Conservation (phyloP, 164 flowering plant species). For the Vitis rupestris region DNA sequence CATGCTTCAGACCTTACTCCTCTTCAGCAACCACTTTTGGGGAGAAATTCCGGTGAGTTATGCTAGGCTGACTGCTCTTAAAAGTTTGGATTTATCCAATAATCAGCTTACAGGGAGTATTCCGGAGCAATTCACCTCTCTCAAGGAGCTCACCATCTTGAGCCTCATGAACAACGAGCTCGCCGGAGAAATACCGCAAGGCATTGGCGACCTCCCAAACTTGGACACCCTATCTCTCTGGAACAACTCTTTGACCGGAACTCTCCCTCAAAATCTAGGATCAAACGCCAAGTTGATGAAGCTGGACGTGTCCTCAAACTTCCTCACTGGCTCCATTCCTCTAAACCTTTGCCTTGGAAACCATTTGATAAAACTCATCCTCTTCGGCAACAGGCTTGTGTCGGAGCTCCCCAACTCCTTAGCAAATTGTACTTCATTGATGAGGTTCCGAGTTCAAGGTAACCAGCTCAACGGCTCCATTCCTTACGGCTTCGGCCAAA, state of each 20-base stretch:
- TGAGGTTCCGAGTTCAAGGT: conserved; percentile 54
- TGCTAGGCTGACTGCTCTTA: conserved; percentile 30
- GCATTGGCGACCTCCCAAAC: conserved; percentile 64
- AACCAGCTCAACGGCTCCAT: conserved; percentile 71
- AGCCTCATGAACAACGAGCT: conserved; percentile 58
- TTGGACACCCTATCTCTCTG: conserved; percentile 57
- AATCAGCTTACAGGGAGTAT: conserved; percentile 67
- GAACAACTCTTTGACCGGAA: conserved; percentile 74
- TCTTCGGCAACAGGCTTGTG: conserved; percentile 65
- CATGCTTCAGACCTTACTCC: conserved; percentile 46
- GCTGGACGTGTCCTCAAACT: conserved; percentile 78
- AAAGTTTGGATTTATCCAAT: conserved; percentile 68
- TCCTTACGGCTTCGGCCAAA: conserved; percentile 60
- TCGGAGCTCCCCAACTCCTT: conserved; percentile 48
- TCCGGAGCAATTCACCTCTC: conserved; percentile 34
- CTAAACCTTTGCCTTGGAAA: conserved; percentile 64
- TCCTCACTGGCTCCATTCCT: conserved; percentile 74
- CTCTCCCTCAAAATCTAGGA: conserved; percentile 69
- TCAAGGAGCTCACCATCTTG: conserved; percentile 46
- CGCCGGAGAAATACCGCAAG: conserved; percentile 64
- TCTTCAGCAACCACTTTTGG: conserved; percentile 57
- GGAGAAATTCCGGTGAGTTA: conserved; percentile 67
- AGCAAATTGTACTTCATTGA: conserved; percentile 58
- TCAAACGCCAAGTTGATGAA: conserved; percentile 43
- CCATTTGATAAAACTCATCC: conserved; percentile 53